Percentiles rank a stretch among this genome's conserved stretches.
These are phyloP conservation scores for Trichophyton verrucosum DNA, from an alignment of 2,329 filamentous ascomycete genomes.

Conservation along the genomic window DNA sequence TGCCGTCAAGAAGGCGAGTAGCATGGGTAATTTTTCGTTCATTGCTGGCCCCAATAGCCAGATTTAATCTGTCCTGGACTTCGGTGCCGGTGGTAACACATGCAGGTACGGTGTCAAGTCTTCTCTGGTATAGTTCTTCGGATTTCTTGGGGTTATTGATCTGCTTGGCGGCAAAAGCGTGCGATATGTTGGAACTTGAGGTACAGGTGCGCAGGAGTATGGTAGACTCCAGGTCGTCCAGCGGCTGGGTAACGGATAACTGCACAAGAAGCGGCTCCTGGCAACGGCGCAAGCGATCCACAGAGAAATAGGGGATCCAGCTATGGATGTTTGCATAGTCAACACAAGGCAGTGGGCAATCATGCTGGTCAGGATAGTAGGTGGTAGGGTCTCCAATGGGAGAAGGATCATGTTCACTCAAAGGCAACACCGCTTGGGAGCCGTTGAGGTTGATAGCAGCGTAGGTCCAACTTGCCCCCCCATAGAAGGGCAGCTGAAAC, in stretches of 20 bases:
- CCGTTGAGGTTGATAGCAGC: conserved; percentile 1
- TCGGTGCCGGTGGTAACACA: background rate
- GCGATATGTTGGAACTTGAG: background rate
- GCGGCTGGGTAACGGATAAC: conserved; percentile 1
- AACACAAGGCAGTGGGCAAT: background rate
- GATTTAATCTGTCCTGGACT: background rate
- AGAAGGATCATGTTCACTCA: background rate
- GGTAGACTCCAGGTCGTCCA: background rate
- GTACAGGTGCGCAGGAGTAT: conserved; percentile 4
- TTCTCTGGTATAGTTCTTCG: background rate
- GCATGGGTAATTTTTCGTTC: background rate
- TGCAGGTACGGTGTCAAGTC: background rate
- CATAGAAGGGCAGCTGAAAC: background rate
- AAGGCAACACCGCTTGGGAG: background rate
- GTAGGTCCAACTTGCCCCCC: background rate
- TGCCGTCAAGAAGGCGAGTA: background rate
- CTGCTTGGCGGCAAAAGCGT: background rate
- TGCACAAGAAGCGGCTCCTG: conserved; percentile 6
- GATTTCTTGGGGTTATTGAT: background rate
- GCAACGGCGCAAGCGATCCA: conserved; percentile 3
- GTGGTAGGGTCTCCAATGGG: background rate
- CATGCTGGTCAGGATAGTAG: background rate
- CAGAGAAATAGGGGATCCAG: conserved; percentile 5
- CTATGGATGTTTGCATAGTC: conserved; percentile 1
- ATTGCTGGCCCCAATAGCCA: background rate